These are phyloP conservation scores for Colletotrichum brevisporum DNA, from an alignment of 2,329 filamentous ascomycete species.

Conservation along the genomic window DNA sequence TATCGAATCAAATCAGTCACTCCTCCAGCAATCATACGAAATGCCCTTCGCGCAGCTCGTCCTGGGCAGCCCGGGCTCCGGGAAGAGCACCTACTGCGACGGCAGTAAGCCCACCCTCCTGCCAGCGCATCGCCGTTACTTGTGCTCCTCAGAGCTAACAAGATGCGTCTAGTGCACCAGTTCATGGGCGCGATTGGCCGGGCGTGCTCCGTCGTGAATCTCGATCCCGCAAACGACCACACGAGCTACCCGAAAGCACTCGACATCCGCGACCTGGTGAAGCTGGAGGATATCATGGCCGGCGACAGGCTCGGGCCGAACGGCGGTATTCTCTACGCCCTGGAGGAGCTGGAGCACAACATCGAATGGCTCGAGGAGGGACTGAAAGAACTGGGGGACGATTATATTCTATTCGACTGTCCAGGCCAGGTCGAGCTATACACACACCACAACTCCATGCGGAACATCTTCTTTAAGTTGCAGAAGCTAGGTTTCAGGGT, in stretches of 20 bases:
- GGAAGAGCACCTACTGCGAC: slow-evolving; percentile 98
- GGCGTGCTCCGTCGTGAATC: slow-evolving; percentile 94
- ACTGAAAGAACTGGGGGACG: slow-evolving; percentile 84
- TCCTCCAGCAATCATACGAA: no score
- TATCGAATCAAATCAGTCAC: not conserved
- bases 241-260: slow-evolving; percentile 91
- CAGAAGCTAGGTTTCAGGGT: slow-evolving; percentile 95
- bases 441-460: slow-evolving; percentile 91
- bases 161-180: slow-evolving; percentile 79
- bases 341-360: slow-evolving; percentile 96
- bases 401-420: slow-evolving; percentile 96
- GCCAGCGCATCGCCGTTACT: slow-evolving; percentile 14
- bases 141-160: slow-evolving; percentile 26
- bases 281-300: slow-evolving; percentile 94
- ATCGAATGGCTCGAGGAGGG: slow-evolving; percentile 91
- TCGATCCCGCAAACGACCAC: slow-evolving; percentile 96
- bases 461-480: slow-evolving; percentile 91
- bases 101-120: slow-evolving; percentile 75
- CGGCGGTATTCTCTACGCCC: slow-evolving; percentile 90
- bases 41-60: slow-evolving; percentile 84
- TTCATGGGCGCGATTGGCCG: slow-evolving; percentile 96
- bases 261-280: slow-evolving; percentile 90
- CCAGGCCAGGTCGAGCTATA: slow-evolving; percentile 98
- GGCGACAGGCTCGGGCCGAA: slow-evolving; percentile 93
- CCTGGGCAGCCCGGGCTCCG: slow-evolving; percentile 93